Base-by-base conservation (phyloP, 2,329 filamentous ascomycete species). In the Fusarium keratoplasticum region DNA sequence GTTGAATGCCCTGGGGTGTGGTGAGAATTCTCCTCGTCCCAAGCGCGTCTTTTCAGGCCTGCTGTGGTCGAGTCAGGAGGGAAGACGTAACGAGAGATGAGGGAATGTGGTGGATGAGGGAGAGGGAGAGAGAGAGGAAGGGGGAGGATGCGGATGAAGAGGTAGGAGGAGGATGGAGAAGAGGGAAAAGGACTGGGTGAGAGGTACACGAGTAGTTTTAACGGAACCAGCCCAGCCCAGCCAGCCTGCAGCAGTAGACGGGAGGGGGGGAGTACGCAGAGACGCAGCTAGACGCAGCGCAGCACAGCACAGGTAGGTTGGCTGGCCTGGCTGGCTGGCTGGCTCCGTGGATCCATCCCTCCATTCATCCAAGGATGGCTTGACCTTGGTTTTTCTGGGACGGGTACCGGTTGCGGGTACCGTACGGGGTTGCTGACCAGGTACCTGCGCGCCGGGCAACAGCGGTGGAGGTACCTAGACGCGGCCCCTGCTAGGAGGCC, bases 111-210 rank as follows among this genome's bases (percentile, higher is more conserved):
- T 88, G 86, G 86, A 86, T 84, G 75, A 83, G 81, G 79, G 77
- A 73, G 80, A 52, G 47, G 27, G 47, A 31, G 47, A 52, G 47
- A 29, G 75, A 81, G 81, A 84, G 84, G 79, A 81, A 80, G 80
- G 81, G 80, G 82, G 81, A 82, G 82, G 81, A 80, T 77, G 80
- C 79, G 79, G 80, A 78, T 79, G 85, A 86, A 85, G 86, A 75
- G 81, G 86, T 86, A 85, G 85, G 86, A 88, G 84, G 83, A 87
- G 84, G 85, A 87, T 84, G 82, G 83, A 85, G 83, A 82, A 85
- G 84, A 85, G 82, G 84, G 84, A 86, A 86, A 87, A 86, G 86
- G 87, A 88, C 85, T 87, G 86, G 87, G 85, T 85, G 84, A 87
- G 84, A 88, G 78, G 79, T 77, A 67, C 71, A 68, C 69, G 72